These are phyloP conservation scores for Bothriochloa decipiens DNA, from an alignment of 176 grass and related monocot genomes.

Conservation along the genomic window DNA sequence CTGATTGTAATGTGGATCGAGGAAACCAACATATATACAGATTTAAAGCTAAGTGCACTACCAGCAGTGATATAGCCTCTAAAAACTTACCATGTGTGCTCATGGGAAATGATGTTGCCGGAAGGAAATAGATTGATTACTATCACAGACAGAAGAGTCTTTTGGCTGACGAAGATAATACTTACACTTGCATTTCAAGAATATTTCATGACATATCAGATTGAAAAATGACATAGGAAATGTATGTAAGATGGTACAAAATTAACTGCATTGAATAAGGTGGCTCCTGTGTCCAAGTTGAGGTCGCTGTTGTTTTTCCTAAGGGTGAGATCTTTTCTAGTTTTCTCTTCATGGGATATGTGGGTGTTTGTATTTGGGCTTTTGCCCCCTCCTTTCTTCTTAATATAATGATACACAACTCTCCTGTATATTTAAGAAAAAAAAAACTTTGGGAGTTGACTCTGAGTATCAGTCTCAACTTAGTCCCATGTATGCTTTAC, in stretches of 20 bases:
- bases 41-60: slow-evolving; percentile 14
- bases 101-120: background rate
- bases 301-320: background rate
- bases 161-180: background rate
- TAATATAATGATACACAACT: background rate
- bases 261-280: background rate
- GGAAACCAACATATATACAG: background rate
- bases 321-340: background rate
- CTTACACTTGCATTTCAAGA: slow-evolving; percentile 24
- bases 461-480: background rate
- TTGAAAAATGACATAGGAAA: slow-evolving; percentile 15
- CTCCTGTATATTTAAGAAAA: background rate
- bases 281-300: background rate
- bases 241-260: slow-evolving; percentile 6
- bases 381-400: background rate
- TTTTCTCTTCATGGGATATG: background rate
- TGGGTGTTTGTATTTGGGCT: background rate
- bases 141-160: background rate
- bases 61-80: background rate
- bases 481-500: slow-evolving; percentile 1
- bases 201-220: background rate
- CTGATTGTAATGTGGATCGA: background rate
- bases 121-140: background rate
- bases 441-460: background rate
- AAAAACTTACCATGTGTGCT: background rate